phyloP scores from a whole-genome alignment of 2,329 filamentous ascomycete species.

The Botrytis porri region DNA sequence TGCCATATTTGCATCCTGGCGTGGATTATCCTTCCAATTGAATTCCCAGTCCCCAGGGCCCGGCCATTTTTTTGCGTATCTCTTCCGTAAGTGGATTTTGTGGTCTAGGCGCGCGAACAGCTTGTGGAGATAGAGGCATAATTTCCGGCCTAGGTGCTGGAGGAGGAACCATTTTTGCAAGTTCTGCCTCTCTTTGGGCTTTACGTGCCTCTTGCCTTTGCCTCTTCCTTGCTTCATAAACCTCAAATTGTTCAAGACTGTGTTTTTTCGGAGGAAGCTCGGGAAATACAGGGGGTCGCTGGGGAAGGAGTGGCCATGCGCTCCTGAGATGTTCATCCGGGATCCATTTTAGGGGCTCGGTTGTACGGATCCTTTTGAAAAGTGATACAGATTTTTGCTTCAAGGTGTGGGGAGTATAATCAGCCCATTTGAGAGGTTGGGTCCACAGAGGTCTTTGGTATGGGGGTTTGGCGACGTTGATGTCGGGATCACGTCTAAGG shows the following conservation, averaged over 20 bases:
- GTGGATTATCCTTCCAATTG: background rate
- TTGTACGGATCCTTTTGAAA: background rate
- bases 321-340: background rate
- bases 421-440: background rate
- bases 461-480: background rate
- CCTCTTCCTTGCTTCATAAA: background rate
- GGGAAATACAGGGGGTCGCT: background rate
- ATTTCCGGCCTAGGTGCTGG: background rate
- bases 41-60: background rate
- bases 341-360: background rate
- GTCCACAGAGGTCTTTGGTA: background rate
- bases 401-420: accelerated
- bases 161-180: background rate
- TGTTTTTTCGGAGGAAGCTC: background rate
- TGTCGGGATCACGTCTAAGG: background rate
- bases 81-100: background rate
- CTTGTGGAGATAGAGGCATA: background rate
- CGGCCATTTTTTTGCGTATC: background rate
- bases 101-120: background rate
- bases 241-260: background rate
- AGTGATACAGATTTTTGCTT: background rate
- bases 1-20: background rate
- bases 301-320: background rate
- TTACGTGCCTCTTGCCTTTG: background rate
- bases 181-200: background rate